These are phyloP conservation scores for Monosporozyma yasuniensis DNA, from an alignment of 805 yeast species.

Conservation along the genomic window DNA sequence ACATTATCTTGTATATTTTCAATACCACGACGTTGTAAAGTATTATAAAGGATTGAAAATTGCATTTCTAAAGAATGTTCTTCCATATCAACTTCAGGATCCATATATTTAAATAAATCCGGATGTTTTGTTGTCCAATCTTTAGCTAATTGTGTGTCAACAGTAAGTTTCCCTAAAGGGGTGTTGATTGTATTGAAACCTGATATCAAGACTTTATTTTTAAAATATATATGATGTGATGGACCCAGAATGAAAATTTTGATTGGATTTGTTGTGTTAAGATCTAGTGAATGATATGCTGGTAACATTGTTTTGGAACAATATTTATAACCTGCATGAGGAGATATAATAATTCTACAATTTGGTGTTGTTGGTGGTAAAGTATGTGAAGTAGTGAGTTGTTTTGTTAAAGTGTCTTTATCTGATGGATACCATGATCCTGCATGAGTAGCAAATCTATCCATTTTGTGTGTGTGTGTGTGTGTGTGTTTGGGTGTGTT, in stretches of 20 bases:
- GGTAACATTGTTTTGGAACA: conserved; percentile 73
- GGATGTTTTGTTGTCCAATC: conserved; percentile 12
- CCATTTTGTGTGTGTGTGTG: background rate
- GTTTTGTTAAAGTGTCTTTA: conserved; percentile 35
- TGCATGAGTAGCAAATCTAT: conserved; percentile 63
- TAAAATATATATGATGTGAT: conserved; percentile 80
- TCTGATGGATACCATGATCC: conserved; percentile 79
- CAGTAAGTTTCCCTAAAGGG: conserved; percentile 68
- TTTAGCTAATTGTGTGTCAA: conserved; percentile 44
- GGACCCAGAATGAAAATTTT: conserved; percentile 84
- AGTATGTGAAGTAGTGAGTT: conserved; percentile 33
- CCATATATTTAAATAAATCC: conserved; percentile 47
- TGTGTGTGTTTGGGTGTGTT: background rate
- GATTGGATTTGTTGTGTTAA: conserved; percentile 26
- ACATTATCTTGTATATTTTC: conserved; percentile 24
- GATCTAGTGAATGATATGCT: conserved; percentile 59
- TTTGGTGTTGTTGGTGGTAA: conserved; percentile 18
- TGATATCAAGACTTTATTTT: conserved; percentile 47
- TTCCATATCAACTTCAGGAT: conserved; percentile 52
- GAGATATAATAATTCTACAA: conserved; percentile 34
- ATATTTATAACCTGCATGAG: conserved; percentile 87
- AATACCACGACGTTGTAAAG: conserved; percentile 38
- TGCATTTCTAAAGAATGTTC: conserved; percentile 97
- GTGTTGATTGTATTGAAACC: conserved; percentile 55
- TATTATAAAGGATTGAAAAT: conserved; percentile 49